A percentile compares a stretch with the other conserved stretches of the same genome.
phyloP scores from a whole-genome alignment of 2,329 filamentous ascomycete species.

The Lojkania enalia region DNA sequence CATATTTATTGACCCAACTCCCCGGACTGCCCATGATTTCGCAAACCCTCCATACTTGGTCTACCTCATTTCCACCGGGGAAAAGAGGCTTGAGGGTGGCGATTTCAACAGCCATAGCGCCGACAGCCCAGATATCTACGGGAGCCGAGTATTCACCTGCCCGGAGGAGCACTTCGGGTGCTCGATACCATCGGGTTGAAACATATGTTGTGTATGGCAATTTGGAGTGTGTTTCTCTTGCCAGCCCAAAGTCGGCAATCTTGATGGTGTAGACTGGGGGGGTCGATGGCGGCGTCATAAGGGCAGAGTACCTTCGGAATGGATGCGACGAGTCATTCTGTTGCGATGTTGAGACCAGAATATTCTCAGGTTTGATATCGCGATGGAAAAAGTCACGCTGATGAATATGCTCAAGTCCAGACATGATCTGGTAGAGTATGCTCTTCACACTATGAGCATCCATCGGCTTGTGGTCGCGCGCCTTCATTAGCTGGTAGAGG shows the following conservation, averaged over 20 bases:
- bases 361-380: conserved; percentile 99
- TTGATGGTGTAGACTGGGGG: conserved; percentile 95
- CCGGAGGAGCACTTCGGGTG: conserved; percentile 88
- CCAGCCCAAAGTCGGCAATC: conserved; percentile 96
- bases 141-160: conserved; percentile 97
- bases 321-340: conserved; percentile 79
- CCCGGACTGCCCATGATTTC: conserved; percentile 99
- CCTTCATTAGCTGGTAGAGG: conserved; percentile 98
- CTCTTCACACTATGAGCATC: conserved; percentile 94
- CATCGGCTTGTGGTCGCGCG: conserved; percentile 89
- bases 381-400: conserved; percentile 97
- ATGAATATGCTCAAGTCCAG: conserved; percentile 95
- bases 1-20: conserved; percentile 95
- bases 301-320: conserved; percentile 88
- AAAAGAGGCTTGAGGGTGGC: conserved; percentile 96
- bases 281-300: conserved; percentile 93
- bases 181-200: conserved; percentile 93
- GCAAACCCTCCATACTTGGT: conserved; percentile 98
- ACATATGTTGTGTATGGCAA: conserved; percentile 98
- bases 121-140: conserved; percentile 97
- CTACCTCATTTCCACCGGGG: conserved; percentile 96
- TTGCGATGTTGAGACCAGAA: conserved; percentile 89
- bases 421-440: conserved; percentile 95
- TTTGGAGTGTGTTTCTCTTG: conserved; percentile 96
- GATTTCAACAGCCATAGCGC: conserved; percentile 97